These are phyloP conservation scores for Senna siamea DNA, from an alignment of 306 rosid genomes.

Conservation along the genomic window DNA sequence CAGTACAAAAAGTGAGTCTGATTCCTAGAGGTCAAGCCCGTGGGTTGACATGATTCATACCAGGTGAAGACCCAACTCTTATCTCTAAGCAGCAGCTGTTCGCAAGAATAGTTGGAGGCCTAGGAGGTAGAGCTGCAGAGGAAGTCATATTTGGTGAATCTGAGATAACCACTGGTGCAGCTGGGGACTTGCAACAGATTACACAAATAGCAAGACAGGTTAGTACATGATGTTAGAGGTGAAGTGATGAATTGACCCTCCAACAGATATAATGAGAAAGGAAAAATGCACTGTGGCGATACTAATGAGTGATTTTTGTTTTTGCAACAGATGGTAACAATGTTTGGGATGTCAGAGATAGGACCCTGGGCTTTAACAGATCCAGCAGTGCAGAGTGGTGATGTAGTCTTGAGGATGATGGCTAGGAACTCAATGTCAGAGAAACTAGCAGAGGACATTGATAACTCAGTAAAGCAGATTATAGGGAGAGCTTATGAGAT, in stretches of 20 bases:
- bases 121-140: constrained; percentile 83
- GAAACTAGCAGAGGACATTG: constrained; percentile 74
- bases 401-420: constrained; percentile 71
- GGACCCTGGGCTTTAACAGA: constrained; percentile 78
- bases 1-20: constrained; percentile 75
- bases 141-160: constrained; percentile 76
- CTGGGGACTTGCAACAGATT: constrained; percentile 74
- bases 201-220: constrained; percentile 77
- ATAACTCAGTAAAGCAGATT: constrained; percentile 50
- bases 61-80: constrained; percentile 69
- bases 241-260: too few species aligned
- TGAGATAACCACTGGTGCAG: constrained; percentile 81
- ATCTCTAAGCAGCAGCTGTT: constrained; percentile 67
- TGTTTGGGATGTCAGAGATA: constrained; percentile 82
- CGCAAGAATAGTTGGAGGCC: constrained; percentile 78
- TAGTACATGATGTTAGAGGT: too few species aligned
- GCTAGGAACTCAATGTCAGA: constrained; percentile 80
- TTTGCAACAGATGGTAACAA: constrained; percentile 68
- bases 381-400: constrained; percentile 58
- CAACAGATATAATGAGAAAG: too few species aligned
- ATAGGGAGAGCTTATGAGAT: constrained; percentile 59
- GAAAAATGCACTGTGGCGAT: too few species aligned
- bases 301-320: too few species aligned
- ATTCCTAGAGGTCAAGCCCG: constrained; percentile 78
- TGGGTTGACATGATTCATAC: constrained; percentile 78